Evolutionary conservation across 306 rosid genomes (phyloP), one percentile per base, ranked within the genome.

Genomic region (Inga laurina): DNA sequence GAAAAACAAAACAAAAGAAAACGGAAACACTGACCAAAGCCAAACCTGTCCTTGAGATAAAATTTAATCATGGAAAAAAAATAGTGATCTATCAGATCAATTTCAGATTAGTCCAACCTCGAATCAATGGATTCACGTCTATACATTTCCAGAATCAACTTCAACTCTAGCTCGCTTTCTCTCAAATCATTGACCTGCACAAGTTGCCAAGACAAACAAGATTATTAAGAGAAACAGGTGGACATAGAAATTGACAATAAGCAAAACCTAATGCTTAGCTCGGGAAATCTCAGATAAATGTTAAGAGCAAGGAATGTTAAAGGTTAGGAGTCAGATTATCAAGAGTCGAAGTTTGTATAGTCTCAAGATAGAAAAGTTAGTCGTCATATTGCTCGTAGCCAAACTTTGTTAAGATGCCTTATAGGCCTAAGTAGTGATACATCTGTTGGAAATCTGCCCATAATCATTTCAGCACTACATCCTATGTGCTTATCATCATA

Each of bases 61-160:
- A 77, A 56, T 22, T 45, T 27, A 43, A 27, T 72, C 24, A 35
- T 52, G 15, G 57, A 61, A 71, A 70, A n/a, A 44, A 21, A 10
- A 71, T 48, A 54, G 34, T 30, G 18, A 78, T 59, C 8, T 37
- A 70, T 18, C 19, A 72, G 21, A 72, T 51, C 68, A 62, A 68
- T 71, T 68, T 54, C 37, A 72, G 80, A 69, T 77, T 72, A 19
- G 69, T 54, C 70, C 78, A 84, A 97, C 99, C 99, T 92, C 71
- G 98, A 85, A 80, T 94, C 97, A 85, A 91, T 86, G 75, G 96
- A 87, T 84, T 97, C 99, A 72, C 87, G 93, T 86, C 92, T 92
- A 88, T 86, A 94, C 97, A 94, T 94, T 77, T 85, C 95, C 87
- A 90, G 69, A 49, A 97, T 85, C 89, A 97, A 92, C 84, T 86